Evolutionary conservation across 2,329 filamentous ascomycete genomes (phyloP).

Genomic region (Aspergillus aculeatus): DNA sequence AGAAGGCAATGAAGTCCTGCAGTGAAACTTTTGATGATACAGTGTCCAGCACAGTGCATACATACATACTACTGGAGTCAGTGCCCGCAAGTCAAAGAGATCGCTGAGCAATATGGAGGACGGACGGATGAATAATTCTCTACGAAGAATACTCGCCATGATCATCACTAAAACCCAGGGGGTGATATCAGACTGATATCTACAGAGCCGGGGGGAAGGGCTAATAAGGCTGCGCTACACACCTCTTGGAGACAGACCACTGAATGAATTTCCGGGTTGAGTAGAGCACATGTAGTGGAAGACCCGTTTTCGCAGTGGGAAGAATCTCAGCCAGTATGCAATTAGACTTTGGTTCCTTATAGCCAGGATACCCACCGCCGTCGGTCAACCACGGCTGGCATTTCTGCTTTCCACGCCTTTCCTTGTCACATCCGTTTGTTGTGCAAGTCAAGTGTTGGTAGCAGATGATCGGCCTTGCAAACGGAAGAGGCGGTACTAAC

Average conservation of each 20-base stretch:
- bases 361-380: background rate
- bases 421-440: background rate
- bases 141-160: background rate
- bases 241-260: background rate
- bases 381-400: background rate
- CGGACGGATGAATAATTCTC: background rate
- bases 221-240: background rate
- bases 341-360: background rate
- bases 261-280: background rate
- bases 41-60: background rate
- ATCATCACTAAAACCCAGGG: background rate
- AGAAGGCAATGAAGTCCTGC: too few species aligned
- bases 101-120: too few species aligned
- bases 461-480: background rate
- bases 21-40: background rate
- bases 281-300: too few species aligned
- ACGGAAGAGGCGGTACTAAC: background rate
- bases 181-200: background rate
- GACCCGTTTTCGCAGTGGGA: too few species aligned
- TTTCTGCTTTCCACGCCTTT: background rate
- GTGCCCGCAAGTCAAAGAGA: too few species aligned
- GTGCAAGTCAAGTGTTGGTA: background rate
- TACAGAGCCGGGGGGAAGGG: background rate
- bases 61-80: too few species aligned
- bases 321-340: background rate